Evolutionary conservation across 257 asterid genomes (phyloP).

Genomic region (Nyctanthes arbortristis): DNA sequence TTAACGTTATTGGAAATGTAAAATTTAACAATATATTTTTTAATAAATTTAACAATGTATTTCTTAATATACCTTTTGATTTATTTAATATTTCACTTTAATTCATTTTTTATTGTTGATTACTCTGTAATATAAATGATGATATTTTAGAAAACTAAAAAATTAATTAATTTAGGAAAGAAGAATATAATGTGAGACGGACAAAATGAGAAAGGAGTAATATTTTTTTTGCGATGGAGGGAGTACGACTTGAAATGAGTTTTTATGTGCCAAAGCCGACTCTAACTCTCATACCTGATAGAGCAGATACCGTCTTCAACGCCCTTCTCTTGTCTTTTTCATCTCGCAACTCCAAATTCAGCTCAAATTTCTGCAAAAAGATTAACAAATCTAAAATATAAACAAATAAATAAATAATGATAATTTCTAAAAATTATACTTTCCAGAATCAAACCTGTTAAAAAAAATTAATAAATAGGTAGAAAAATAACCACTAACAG

Average conservation of each 20-base stretch:
- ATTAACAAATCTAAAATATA: background rate
- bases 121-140: background rate
- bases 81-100: no score
- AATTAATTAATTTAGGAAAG: background rate
- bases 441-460: background rate
- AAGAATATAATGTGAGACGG: no score
- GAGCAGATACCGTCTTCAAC: slow-evolving; percentile 57
- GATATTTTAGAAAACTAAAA: background rate
- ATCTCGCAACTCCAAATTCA: slow-evolving; percentile 59
- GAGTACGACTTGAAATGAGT: background rate
- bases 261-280: background rate
- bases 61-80: no score
- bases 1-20: no score
- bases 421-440: background rate
- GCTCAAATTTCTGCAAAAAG: slow-evolving; percentile 45
- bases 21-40: no score
- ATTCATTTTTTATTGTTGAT: no score
- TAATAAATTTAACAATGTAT: no score
- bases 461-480: background rate
- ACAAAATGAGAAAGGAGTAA: background rate
- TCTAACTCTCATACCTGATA: slow-evolving; percentile 39
- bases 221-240: no score
- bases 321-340: slow-evolving; percentile 56
- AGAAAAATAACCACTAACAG: background rate
- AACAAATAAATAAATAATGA: background rate